Percentiles rank a stretch among this genome's conserved stretches.
These are phyloP conservation scores for Tulasnella sp. DNA, from an alignment of 768 basidiomycete genomes.

Conservation along the genomic window DNA sequence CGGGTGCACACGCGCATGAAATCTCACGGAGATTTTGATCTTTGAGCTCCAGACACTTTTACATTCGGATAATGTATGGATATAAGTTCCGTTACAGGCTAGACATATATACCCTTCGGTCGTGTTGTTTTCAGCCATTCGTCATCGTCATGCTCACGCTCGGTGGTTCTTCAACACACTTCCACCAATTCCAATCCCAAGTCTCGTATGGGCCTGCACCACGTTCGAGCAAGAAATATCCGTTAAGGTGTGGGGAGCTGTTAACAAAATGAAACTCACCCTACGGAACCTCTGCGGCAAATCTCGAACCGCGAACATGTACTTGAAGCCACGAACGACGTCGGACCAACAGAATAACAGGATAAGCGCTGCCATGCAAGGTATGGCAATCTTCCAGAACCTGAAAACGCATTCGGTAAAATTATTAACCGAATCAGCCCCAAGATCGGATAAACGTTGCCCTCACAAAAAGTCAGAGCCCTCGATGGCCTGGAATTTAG, in stretches of 20 bases:
- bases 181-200: neutral
- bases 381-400: constrained; percentile 61
- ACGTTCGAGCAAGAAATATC: neutral
- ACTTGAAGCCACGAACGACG: neutral
- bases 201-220: neutral
- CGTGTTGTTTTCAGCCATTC: neutral
- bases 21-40: neutral
- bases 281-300: neutral
- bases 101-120: neutral
- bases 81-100: neutral
- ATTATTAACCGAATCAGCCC: neutral
- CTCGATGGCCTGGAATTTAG: constrained; percentile 10
- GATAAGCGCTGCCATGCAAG: constrained; percentile 43
- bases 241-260: neutral
- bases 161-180: neutral
- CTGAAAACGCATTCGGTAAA: neutral
- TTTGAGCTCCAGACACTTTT: neutral
- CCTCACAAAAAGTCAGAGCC: constrained; percentile 15
- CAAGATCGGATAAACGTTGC: neutral
- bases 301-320: neutral
- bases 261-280: neutral
- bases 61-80: neutral
- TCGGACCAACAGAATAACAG: constrained; percentile 30
- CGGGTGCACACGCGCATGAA: neutral
- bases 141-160: neutral